Conservation (phyloP, 352 stramenopile genomes). For the Globisporangium irregulare region DNA sequence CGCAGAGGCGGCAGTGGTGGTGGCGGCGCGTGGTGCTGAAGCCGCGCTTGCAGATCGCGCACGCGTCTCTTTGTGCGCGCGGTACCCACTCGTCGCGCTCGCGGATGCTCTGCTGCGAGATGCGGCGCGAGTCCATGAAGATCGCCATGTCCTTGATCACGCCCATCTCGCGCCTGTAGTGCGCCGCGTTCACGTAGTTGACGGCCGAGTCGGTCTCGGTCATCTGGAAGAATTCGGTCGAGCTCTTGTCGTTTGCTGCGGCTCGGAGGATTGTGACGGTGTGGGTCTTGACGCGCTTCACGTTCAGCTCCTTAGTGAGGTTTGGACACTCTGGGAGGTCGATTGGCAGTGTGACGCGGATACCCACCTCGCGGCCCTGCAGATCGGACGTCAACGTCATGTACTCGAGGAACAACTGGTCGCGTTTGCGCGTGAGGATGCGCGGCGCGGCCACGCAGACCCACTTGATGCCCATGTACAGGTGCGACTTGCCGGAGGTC, state of each 20-base stretch:
- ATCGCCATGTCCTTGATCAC: constrained; percentile 54
- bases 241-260: constrained; percentile 30
- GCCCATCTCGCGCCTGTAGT: constrained; percentile 51
- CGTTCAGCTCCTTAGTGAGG: constrained; percentile 47
- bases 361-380: constrained; percentile 51
- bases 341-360: constrained; percentile 68
- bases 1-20: constrained; percentile 76
- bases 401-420: constrained; percentile 78
- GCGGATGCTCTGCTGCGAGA: constrained; percentile 53
- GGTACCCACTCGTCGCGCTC: constrained; percentile 51
- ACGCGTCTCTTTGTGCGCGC: constrained; percentile 41
- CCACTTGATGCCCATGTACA: constrained; percentile 86
- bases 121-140: constrained; percentile 58
- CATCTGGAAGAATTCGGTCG: constrained; percentile 60
- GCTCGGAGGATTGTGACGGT: constrained; percentile 51
- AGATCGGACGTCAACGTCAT: constrained; percentile 65
- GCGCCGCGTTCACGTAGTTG: constrained; percentile 21
- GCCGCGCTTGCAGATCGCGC: constrained; percentile 52
- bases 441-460: constrained; percentile 50
- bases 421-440: constrained; percentile 55
- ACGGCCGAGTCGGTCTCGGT: constrained; percentile 41
- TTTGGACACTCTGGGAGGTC: constrained; percentile 56
- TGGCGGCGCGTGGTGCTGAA: constrained; percentile 60
- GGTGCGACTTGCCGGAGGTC: constrained; percentile 25
- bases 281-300: constrained; percentile 47